Percentiles rank a stretch among this genome's conserved stretches.
Conservation (phyloP, 2,329 filamentous ascomycete genomes). For the Fusarium sp. region DNA sequence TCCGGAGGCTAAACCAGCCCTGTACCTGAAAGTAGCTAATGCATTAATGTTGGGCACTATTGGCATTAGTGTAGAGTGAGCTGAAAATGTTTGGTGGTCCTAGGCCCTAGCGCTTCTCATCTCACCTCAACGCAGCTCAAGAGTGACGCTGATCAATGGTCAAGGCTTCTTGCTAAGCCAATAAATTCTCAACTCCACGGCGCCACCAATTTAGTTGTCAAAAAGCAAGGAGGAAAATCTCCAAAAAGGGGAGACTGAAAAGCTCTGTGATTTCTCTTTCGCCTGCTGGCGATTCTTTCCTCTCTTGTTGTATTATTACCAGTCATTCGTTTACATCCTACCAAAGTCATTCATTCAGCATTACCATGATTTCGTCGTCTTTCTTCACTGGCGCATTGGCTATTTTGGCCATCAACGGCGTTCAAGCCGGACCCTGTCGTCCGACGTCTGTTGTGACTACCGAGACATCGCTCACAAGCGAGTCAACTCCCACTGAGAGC, state of each 20-base stretch:
- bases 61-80: neutral
- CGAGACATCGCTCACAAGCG: neutral
- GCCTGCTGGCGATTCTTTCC: too few relatives aligned
- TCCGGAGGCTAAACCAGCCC: too few relatives aligned
- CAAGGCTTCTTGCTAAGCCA: too few relatives aligned
- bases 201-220: neutral
- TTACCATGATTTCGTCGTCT: neutral
- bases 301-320: fast-evolving
- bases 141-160: neutral
- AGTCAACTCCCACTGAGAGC: neutral
- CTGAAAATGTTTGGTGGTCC: neutral
- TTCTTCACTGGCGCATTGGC: neutral
- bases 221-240: neutral
- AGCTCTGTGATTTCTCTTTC: neutral
- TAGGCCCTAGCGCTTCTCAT: neutral
- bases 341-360: neutral
- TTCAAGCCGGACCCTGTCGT: neutral
- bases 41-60: too few relatives aligned
- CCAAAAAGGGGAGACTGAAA: too few relatives aligned
- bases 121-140: neutral
- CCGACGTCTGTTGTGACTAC: neutral
- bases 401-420: neutral
- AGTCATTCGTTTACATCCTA: neutral
- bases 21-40: too few relatives aligned
- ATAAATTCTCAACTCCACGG: neutral